These are phyloP conservation scores for Rhizophora mangle DNA, from an alignment of 345 rosid species.

Conservation along the genomic window DNA sequence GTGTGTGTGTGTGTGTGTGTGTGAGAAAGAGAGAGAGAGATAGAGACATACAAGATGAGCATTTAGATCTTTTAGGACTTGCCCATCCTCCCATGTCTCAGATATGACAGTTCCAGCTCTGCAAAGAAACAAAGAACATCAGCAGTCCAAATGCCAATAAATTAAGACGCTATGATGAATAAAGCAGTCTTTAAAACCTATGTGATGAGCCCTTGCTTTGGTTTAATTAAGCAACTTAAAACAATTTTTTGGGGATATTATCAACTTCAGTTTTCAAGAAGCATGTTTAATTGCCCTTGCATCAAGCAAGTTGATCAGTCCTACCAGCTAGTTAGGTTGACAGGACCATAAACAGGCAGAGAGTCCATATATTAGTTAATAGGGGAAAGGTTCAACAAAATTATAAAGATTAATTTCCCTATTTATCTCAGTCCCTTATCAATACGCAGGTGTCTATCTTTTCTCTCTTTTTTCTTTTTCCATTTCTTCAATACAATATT, in stretches of 20 bases:
- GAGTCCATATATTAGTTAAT: background rate
- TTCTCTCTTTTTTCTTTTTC: too few species aligned
- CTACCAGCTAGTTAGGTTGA: background rate
- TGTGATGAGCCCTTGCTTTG: background rate
- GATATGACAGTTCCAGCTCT: slow-evolving; percentile 98
- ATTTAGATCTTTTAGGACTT: slow-evolving; percentile 88
- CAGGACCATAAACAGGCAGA: background rate
- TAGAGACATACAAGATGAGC: slow-evolving; percentile 70
- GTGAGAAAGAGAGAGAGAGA: slow-evolving; percentile 1
- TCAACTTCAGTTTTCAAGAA: background rate
- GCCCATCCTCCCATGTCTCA: slow-evolving; percentile 99
- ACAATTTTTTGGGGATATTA: background rate
- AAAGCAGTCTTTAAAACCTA: background rate
- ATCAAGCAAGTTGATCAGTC: background rate
- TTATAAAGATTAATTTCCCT: background rate
- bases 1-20: too few species aligned
- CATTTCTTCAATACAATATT: background rate
- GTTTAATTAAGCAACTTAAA: background rate
- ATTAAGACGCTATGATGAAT: background rate
- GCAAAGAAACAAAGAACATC: slow-evolving; percentile 26
- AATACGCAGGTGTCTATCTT: background rate
- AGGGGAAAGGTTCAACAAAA: background rate
- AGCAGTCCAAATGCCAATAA: background rate
- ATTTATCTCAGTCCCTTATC: background rate
- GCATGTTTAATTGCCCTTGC: background rate